These are phyloP conservation scores for Apiotrichum siamense DNA, from an alignment of 1,284 basidiomycete genomes.

Conservation along the genomic window DNA sequence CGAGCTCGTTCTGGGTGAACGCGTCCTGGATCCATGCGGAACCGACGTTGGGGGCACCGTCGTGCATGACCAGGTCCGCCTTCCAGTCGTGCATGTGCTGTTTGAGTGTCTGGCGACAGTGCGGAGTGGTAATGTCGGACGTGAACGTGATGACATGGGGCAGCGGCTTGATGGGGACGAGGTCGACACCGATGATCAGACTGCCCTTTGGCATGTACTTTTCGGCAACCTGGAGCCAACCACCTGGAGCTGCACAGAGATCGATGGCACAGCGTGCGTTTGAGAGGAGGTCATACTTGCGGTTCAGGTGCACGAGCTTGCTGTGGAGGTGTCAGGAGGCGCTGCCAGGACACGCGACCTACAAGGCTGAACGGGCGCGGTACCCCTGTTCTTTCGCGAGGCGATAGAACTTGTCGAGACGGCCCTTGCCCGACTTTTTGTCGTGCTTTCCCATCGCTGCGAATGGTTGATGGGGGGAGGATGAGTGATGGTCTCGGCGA, in stretches of 20 bases:
- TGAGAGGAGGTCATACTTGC: conserved; percentile 92
- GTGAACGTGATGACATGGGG: conserved; percentile 89
- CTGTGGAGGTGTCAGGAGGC: conserved; percentile 19
- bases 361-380: conserved; percentile 95
- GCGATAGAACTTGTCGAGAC: conserved; percentile 90
- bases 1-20: conserved; percentile 94
- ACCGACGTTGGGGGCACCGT: conserved; percentile 99
- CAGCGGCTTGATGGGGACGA: conserved; percentile 94
- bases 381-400: conserved; percentile 86
- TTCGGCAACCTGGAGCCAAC: conserved; percentile 97
- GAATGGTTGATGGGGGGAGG: no score
- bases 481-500: no score
- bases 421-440: conserved; percentile 65
- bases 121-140: conserved; percentile 88
- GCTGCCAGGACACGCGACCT: conserved; percentile 17
- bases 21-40: conserved; percentile 99
- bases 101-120: conserved; percentile 82
- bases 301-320: conserved; percentile 98
- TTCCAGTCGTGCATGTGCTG: conserved; percentile 97
- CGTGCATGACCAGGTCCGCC: conserved; percentile 99
- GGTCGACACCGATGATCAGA: conserved; percentile 94
- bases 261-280: conserved; percentile 91
- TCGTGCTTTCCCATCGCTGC: conserved; percentile 48
- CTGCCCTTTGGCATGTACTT: conserved; percentile 97
- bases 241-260: conserved; percentile 96